Conservation (phyloP, 768 basidiomycete species). For the Xerocomus brunneocitrinus region DNA sequence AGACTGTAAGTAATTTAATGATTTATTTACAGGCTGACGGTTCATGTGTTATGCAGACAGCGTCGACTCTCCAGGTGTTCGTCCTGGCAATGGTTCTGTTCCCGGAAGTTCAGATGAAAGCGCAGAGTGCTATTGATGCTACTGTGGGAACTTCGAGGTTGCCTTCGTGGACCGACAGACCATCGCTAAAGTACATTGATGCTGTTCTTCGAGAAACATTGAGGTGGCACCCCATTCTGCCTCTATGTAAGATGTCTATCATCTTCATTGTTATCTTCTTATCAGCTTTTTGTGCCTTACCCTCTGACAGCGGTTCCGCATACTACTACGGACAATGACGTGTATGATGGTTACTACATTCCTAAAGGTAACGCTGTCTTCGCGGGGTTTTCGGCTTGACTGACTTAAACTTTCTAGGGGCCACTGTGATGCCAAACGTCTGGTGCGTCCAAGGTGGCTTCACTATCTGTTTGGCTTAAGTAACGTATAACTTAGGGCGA, state of each 20-base stretch:
- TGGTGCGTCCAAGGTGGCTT: conserved; percentile 16
- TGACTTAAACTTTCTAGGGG: conserved; percentile 10
- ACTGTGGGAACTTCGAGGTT: conserved; percentile 22
- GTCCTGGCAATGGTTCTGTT: conserved; percentile 33
- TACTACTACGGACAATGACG: conserved; percentile 17
- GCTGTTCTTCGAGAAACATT: conserved; percentile 28
- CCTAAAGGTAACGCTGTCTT: background rate
- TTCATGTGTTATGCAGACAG: conserved; percentile 14
- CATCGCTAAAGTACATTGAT: conserved; percentile 20
- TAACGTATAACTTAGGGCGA: background rate
- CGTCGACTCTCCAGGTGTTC: conserved; percentile 27
- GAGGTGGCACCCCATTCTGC: conserved; percentile 21
- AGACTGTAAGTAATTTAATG: conserved; percentile 11
- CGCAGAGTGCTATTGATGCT: conserved; percentile 29
- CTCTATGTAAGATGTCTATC: conserved; percentile 17
- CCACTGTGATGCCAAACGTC: conserved; percentile 25
- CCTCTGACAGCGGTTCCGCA: conserved; percentile 13
- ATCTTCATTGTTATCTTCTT: background rate
- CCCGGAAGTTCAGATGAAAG: conserved; percentile 26
- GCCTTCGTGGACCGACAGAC: conserved; percentile 25
- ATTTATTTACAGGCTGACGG: background rate
- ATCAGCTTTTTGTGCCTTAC: background rate
- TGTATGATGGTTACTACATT: conserved; percentile 22
- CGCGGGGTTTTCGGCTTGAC: background rate
- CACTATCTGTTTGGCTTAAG: background rate